These are phyloP conservation scores for Pharnaceum exiguum DNA, from an alignment of 148 eudicot genomes.

Conservation along the genomic window DNA sequence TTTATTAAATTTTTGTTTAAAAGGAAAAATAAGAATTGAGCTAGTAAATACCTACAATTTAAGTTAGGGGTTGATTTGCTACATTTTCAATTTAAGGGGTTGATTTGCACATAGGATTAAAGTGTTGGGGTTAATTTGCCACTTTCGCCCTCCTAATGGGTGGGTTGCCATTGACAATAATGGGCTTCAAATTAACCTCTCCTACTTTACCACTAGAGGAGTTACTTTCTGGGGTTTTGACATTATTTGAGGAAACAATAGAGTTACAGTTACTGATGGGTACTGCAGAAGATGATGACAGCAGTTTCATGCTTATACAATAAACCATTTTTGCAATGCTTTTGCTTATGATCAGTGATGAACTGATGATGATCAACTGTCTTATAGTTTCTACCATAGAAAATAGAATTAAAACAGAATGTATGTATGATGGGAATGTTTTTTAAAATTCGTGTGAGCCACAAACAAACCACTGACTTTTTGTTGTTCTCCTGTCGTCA, in stretches of 20 bases:
- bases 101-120: too few relatives aligned
- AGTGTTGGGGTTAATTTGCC: too few relatives aligned
- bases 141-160: too few relatives aligned
- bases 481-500: neutral
- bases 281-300: conserved; percentile 10
- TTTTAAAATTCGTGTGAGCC: conserved; percentile 7
- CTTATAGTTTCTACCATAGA: conserved; percentile 7
- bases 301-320: conserved; percentile 32
- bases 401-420: neutral
- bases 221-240: conserved; percentile 9
- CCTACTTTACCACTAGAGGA: neutral
- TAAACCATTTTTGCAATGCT: conserved; percentile 23
- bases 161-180: conserved; percentile 59
- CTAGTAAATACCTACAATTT: too few relatives aligned
- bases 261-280: too few relatives aligned
- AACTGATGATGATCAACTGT: too few relatives aligned
- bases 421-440: neutral
- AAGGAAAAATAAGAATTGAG: too few relatives aligned
- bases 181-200: conserved; percentile 44
- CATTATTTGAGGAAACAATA: conserved; percentile 25
- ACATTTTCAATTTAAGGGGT: too few relatives aligned
- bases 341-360: too few relatives aligned
- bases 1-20: too few relatives aligned
- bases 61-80: too few relatives aligned
- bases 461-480: neutral